Evolutionary conservation across 1,139 yeast genomes (phyloP), one percentile per base, ranked within the genome.

Genomic region (Keqinozyma sinolaborantium): DNA sequence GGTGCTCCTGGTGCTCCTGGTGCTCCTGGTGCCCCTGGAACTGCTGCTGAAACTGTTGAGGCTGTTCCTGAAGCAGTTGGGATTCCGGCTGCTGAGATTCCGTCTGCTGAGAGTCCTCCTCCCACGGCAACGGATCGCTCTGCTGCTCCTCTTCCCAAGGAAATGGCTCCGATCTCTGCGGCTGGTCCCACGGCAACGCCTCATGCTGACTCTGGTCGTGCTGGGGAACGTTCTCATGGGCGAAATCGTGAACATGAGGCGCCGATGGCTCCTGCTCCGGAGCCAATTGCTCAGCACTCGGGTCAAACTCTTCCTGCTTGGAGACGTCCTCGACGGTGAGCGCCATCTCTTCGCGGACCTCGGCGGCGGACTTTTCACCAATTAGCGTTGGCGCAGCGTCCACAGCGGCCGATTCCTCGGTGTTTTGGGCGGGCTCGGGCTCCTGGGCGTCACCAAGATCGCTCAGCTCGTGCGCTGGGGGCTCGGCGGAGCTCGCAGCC

Each of bases 301-400:
- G 38, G 4, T 35, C 30, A 24, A 36, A 36, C 12, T 19, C 13
- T 6, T 38, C 30, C 21, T 30, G 29, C n/a, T 24, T n/a, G 2
- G 37, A 33, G 16, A 24, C 33, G 9, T 12, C 25, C 16, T 26
- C 37, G 24, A 10, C 9, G 10, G 10, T 10, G 10, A 41, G 31
- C 1, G 41, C 44, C 14, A 38, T 14, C 21, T 40, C 44, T 2
- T 31, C 14, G 26, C 42, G 23, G 10, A 30, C 39, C 30, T 38
- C 40, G 7, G 23, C 18, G 9, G 36, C 30, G 11, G 38, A 26
- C 28, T 36, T 41, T 3, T 38, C 39, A 6, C 38, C 44, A 14
- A 41, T 40, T 16, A 41, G 34, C 2, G 45, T 41, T 2, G 45
- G 45, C 14, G 38, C 21, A 7, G 21, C 10, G 21, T 18, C 21